Evolutionary conservation across 2,329 filamentous ascomycete genomes (phyloP).

Genomic region (Amauroascus niger): DNA sequence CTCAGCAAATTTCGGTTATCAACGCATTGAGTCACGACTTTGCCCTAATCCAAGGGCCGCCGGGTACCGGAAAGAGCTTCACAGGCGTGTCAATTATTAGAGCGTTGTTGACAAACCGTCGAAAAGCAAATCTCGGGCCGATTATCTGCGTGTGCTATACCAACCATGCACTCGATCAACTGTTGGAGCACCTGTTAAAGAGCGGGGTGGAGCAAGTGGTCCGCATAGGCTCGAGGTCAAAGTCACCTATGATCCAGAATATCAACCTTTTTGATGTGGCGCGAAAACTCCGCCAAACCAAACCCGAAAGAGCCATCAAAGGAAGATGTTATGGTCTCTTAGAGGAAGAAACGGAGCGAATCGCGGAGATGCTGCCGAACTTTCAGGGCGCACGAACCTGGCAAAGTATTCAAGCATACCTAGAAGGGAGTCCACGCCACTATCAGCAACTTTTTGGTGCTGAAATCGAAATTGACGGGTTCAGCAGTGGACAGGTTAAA

Average conservation of each 20-base stretch:
- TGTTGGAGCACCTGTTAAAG: conserved; percentile 54
- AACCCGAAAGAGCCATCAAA: conserved; percentile 21
- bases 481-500: background rate
- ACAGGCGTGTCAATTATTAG: conserved; percentile 52
- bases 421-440: background rate
- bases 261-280: conserved; percentile 41
- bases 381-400: background rate
- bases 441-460: conserved; percentile 2
- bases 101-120: conserved; percentile 27
- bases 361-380: background rate
- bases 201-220: conserved; percentile 49
- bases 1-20: conserved; percentile 17
- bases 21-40: conserved; percentile 38
- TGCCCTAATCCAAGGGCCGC: conserved; percentile 59
- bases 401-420: conserved; percentile 2
- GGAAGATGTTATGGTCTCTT: conserved; percentile 15
- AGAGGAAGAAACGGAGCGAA: conserved; percentile 14
- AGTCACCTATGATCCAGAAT: conserved; percentile 43
- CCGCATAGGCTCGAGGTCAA: conserved; percentile 52
- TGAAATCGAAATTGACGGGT: background rate
- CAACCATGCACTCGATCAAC: conserved; percentile 58
- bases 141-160: conserved; percentile 51
- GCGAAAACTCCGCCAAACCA: conserved; percentile 29
- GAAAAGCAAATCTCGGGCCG: conserved; percentile 32
- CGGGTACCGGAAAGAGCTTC: conserved; percentile 60